Evolutionary conservation across 306 rosid genomes (phyloP).

Genomic region (Glycyrrhiza uralensis): DNA sequence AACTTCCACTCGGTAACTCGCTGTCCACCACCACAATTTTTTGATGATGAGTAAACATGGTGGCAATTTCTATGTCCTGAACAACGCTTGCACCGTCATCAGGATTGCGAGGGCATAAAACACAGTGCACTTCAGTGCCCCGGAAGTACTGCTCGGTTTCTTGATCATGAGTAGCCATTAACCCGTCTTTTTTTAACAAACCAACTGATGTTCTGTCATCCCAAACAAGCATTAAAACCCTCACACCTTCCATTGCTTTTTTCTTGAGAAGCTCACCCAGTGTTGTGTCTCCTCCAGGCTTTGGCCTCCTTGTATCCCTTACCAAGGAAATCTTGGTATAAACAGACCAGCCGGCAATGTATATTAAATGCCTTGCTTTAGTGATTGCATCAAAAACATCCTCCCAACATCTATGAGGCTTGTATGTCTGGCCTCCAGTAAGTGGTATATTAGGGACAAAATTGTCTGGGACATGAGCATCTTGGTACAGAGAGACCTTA

Average conservation of each 20-base stretch:
- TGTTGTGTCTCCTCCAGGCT: constrained; percentile 49
- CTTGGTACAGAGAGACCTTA: constrained; percentile 61
- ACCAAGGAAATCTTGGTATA: constrained; percentile 55
- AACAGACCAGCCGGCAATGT: constrained; percentile 73
- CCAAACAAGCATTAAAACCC: constrained; percentile 73
- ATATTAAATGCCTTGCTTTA: constrained; percentile 56
- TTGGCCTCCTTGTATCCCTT: constrained; percentile 64
- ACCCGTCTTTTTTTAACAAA: constrained; percentile 52
- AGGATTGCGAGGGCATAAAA: constrained; percentile 66
- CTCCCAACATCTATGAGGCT: constrained; percentile 70
- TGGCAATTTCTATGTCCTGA: constrained; percentile 43
- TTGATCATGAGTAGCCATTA: constrained; percentile 72
- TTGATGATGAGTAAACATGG: constrained; percentile 75
- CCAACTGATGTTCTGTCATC: constrained; percentile 66
- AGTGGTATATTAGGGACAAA: constrained; percentile 61
- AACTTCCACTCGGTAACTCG: constrained; percentile 41
- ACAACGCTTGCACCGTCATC: constrained; percentile 59
- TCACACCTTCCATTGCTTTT: constrained; percentile 61
- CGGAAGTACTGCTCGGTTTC: constrained; percentile 45
- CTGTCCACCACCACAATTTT: constrained; percentile 65
- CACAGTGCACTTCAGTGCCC: constrained; percentile 52
- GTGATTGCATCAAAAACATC: constrained; percentile 60
- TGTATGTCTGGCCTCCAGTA: constrained; percentile 45
- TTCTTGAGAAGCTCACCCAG: constrained; percentile 65
- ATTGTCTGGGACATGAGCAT: constrained; percentile 57